Percentiles rank a stretch among this genome's conserved stretches.
Conservation (phyloP, 495 filamentous ascomycete genomes). For the Penicillium coffeae region DNA sequence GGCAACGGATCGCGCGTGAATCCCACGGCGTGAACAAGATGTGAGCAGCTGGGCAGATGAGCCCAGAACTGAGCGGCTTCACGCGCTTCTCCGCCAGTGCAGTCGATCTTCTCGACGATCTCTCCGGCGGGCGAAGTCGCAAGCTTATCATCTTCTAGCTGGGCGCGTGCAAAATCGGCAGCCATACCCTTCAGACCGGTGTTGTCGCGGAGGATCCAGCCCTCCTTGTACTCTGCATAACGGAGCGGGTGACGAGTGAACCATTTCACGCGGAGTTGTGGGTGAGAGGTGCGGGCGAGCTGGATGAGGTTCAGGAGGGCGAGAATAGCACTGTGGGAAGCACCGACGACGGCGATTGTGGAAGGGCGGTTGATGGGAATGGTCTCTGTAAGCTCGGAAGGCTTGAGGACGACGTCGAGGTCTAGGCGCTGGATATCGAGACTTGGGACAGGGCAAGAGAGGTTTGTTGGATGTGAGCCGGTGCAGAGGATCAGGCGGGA, state of each 20-base stretch:
- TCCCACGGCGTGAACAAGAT: constrained; percentile 54
- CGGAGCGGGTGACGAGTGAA: constrained; percentile 57
- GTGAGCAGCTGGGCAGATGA: constrained; percentile 45
- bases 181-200: constrained; percentile 60
- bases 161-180: constrained; percentile 53
- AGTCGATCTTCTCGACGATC: constrained; percentile 49
- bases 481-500: constrained; percentile 55
- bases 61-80: constrained; percentile 38
- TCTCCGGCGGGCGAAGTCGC: constrained; percentile 44
- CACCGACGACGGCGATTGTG: constrained; percentile 54
- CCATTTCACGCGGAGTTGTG: constrained; percentile 54
- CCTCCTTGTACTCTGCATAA: constrained; percentile 58
- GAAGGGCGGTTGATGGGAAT: constrained; percentile 33
- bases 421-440: constrained; percentile 38
- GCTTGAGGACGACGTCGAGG: constrained; percentile 54
- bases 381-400: constrained; percentile 41
- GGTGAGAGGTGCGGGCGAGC: constrained; percentile 46
- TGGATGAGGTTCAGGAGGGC: constrained; percentile 57
- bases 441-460: constrained; percentile 35
- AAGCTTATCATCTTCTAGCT: constrained; percentile 51
- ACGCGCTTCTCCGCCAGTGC: constrained; percentile 32
- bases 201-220: constrained; percentile 61
- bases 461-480: constrained; percentile 47
- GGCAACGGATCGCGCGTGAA: constrained; percentile 50
- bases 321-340: constrained; percentile 59